These are phyloP conservation scores for Kwoniella shivajii DNA, from an alignment of 1,284 basidiomycete species.

Conservation along the genomic window DNA sequence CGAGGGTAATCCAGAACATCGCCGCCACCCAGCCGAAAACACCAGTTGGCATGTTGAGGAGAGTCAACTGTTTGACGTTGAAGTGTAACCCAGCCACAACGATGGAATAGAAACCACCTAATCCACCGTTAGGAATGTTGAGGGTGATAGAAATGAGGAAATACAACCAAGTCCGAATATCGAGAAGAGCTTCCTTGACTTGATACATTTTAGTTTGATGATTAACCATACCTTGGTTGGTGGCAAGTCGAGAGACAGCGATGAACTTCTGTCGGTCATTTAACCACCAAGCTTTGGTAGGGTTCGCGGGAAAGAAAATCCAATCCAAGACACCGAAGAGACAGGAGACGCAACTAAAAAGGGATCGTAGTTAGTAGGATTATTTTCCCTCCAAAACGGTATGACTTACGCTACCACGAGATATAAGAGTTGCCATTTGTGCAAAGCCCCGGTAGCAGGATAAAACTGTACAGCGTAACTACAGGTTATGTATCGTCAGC, in stretches of 20 bases:
- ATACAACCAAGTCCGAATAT: conserved; percentile 33
- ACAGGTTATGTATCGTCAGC: background rate
- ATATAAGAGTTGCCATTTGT: conserved; percentile 13
- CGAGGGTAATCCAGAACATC: conserved; percentile 28
- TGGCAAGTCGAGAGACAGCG: conserved; percentile 17
- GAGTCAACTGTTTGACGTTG: conserved; percentile 25
- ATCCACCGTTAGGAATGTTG: conserved; percentile 34
- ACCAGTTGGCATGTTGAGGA: conserved; percentile 39
- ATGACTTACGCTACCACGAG: conserved; percentile 11
- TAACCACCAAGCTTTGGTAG: conserved; percentile 20
- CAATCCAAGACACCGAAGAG: conserved; percentile 14
- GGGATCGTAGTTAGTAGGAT: background rate
- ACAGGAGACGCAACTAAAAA: conserved; percentile 14
- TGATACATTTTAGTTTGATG: conserved; percentile 37
- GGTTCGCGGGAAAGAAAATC: conserved; percentile 13
- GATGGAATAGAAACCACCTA: conserved; percentile 29
- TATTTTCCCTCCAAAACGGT: background rate
- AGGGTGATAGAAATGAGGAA: conserved; percentile 31
- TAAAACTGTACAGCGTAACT: conserved; percentile 25
- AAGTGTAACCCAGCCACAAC: conserved; percentile 26
- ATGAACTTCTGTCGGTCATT: conserved; percentile 16
- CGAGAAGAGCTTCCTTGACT: conserved; percentile 33
- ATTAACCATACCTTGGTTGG: conserved; percentile 36
- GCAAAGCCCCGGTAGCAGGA: conserved; percentile 5
- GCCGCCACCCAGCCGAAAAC: conserved; percentile 35